Evolutionary conservation across 768 basidiomycete genomes (phyloP).

Genomic region (Leccinum arenicola): DNA sequence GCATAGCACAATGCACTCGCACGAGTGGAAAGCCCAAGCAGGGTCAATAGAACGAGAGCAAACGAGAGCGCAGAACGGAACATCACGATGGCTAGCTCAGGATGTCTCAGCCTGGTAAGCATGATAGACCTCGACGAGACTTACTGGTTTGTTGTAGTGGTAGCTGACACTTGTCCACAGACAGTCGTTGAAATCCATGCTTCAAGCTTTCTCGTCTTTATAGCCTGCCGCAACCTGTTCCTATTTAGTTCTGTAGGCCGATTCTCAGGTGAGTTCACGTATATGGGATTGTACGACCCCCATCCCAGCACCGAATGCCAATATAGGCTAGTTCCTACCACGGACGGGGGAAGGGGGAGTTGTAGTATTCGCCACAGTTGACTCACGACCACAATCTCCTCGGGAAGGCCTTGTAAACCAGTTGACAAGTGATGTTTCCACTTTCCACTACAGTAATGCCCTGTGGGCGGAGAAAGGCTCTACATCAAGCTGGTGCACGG

Average conservation of each 20-base stretch:
- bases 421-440: no score
- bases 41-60: background rate
- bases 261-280: background rate
- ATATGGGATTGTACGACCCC: background rate
- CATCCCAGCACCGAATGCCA: background rate
- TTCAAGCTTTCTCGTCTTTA: background rate
- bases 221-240: background rate
- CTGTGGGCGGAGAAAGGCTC: no score
- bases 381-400: no score
- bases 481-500: no score
- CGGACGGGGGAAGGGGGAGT: background rate
- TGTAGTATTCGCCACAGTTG: no score
- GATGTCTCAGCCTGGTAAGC: background rate
- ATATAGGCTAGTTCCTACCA: background rate
- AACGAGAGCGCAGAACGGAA: background rate
- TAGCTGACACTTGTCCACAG: background rate
- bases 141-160: background rate
- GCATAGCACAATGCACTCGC: slow-evolving; percentile 1
- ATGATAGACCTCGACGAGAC: background rate
- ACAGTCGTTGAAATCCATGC: background rate
- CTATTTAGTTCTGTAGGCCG: background rate
- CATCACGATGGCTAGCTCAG: background rate
- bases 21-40: slow-evolving; percentile 2
- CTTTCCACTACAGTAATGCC: no score
- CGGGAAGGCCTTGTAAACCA: no score